A percentile compares a stretch with the other conserved stretches of the same genome.
Evolutionary conservation across 2,329 filamentous ascomycete genomes (phyloP).

Genomic region (Elsinoe arachidis): DNA sequence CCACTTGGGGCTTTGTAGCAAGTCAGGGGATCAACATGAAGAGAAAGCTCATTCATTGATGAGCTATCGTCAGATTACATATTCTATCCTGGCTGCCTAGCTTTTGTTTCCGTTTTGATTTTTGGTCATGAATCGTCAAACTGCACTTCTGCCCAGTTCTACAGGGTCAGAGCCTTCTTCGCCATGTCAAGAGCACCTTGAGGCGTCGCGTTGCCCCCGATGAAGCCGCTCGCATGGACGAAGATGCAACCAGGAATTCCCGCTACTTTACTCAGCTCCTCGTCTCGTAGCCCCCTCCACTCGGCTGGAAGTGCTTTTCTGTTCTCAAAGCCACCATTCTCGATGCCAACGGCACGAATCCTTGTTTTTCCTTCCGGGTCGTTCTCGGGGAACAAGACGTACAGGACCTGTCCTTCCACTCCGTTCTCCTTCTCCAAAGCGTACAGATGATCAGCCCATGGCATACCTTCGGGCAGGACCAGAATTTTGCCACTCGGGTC

Average conservation of each 20-base stretch:
- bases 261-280: slow-evolving; percentile 65
- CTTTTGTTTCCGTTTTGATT: not conserved
- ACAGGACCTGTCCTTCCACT: slow-evolving; percentile 53
- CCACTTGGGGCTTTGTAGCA: not conserved
- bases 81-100: not conserved
- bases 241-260: slow-evolving; percentile 73
- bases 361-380: slow-evolving; percentile 76
- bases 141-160: not conserved
- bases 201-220: slow-evolving; percentile 87
- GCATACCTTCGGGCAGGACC: slow-evolving; percentile 68
- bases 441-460: slow-evolving; percentile 97
- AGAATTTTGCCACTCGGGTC: slow-evolving; percentile 71
- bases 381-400: slow-evolving; percentile 85
- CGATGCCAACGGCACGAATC: slow-evolving; percentile 81
- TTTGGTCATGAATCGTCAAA: not conserved
- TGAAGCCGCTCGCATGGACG: slow-evolving; percentile 90
- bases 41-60: not conserved
- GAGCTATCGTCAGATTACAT: not conserved
- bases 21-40: not conserved
- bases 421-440: slow-evolving; percentile 59
- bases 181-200: slow-evolving; percentile 85
- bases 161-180: slow-evolving; percentile 54
- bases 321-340: slow-evolving; percentile 80
- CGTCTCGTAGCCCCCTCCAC: slow-evolving; percentile 86
- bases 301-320: slow-evolving; percentile 81